Evolutionary conservation across 2,329 filamentous ascomycete genomes (phyloP), one percentile per base, ranked within the genome.

Genomic region (Exophiala mesophila): DNA sequence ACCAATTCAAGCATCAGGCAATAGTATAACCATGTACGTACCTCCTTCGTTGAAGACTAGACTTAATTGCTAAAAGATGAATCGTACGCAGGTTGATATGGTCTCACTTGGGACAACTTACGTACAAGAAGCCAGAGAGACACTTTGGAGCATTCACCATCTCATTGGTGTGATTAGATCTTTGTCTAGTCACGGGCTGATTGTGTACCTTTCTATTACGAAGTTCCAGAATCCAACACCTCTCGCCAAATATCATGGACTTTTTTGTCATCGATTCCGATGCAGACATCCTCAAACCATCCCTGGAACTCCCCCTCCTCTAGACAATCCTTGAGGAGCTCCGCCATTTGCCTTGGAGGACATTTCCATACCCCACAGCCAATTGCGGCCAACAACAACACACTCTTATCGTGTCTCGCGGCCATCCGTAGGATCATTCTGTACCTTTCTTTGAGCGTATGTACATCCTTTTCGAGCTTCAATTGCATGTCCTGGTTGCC

Each of bases 341-440:
- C 35, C 3, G 41, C 41, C 9, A 34, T 23, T 23, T 44, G 41
- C 19, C 28, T 38, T 10, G 34, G 41, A 18, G 41, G 41, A 20
- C 41, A 44, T 19, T 38, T 44, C 41, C 41, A 44, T 3, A 44
- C 41, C n/a, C 41, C 41, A 32, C 41, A 44, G 18, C 41, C 41
- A 9, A 44, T 21, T 30, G 34, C 41, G 5, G 41, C 41, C 26
- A 39, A 33, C 29, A 44, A 9, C 26, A 44, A 34, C 19, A 36
- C 34, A 34, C 41, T 44, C 28, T 39, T 38, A 3, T 33, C 41
- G 3, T 39, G 35, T n/a, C 26, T 20, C n/a, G 34, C 35, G 3
- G 34, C 41, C 34, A 44, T 44, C 3, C 41, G 5, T 20, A 39
- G 35, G 2, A 32, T 26, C 41, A 38, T 44, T 19, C 41, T 32